These are phyloP conservation scores for Fusarium clavum DNA, from an alignment of 2,329 filamentous ascomycete genomes.

Conservation along the genomic window DNA sequence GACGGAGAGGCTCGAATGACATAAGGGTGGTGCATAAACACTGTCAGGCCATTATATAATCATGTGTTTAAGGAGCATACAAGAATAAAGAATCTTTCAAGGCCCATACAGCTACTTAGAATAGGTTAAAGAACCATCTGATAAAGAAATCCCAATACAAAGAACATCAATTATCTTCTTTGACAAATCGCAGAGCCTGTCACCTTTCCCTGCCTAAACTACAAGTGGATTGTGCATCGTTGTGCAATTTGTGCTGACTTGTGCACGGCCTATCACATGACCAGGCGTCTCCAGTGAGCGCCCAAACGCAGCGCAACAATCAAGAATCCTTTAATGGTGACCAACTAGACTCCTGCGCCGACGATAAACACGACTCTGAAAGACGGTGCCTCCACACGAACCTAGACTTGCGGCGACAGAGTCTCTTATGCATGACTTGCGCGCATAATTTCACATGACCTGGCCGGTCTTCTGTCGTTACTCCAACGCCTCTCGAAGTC, in stretches of 20 bases:
- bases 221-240: neutral
- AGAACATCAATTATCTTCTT: neutral
- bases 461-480: slow-evolving; percentile 34
- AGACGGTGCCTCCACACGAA: neutral
- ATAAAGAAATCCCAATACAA: neutral
- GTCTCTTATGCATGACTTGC: slow-evolving; percentile 18
- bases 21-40: neutral
- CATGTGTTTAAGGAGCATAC: neutral
- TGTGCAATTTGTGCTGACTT: slow-evolving; percentile 22
- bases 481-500: slow-evolving; percentile 27
- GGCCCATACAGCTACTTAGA: neutral
- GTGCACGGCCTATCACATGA: slow-evolving; percentile 43
- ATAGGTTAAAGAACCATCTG: neutral
- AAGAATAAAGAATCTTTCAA: neutral
- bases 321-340: slow-evolving; percentile 20
- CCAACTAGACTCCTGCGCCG: neutral
- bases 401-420: slow-evolving; percentile 2
- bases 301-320: slow-evolving; percentile 22
- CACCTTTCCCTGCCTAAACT: neutral
- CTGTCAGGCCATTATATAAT: neutral
- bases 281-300: slow-evolving; percentile 16
- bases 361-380: slow-evolving; percentile 7
- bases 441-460: slow-evolving; percentile 49
- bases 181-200: neutral
- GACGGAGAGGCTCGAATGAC: neutral